A percentile compares a stretch with the other conserved stretches of the same genome.
Conservation (phyloP, 1,139 yeast species). For the Candida pseudoviswanathii region DNA sequence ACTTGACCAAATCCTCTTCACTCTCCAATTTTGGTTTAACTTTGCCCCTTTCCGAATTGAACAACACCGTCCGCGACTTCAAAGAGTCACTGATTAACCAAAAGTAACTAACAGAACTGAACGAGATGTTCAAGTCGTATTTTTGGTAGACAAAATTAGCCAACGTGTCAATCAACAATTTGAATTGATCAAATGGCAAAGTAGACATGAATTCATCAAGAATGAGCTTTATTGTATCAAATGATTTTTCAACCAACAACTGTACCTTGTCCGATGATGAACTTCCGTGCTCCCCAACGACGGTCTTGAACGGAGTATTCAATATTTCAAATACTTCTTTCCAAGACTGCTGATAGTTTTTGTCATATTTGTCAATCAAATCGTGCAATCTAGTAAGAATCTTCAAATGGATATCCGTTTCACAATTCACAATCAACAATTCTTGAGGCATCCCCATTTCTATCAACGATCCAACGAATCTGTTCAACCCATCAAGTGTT, state of each 20-base stretch:
- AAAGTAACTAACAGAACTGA: conserved; percentile 86
- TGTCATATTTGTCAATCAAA: conserved; percentile 71
- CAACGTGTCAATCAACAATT: conserved; percentile 68
- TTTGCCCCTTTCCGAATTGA: conserved; percentile 17
- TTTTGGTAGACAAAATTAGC: conserved; percentile 70
- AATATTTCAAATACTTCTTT: conserved; percentile 66
- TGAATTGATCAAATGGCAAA: conserved; percentile 65
- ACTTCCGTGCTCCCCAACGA: conserved; percentile 16
- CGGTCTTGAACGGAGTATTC: conserved; percentile 61
- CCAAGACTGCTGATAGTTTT: conserved; percentile 66
- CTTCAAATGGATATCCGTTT: conserved; percentile 67
- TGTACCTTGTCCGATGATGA: conserved; percentile 37
- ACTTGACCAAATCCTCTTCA: conserved; percentile 23
- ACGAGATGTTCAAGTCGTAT: conserved; percentile 79
- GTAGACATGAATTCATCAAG: conserved; percentile 80
- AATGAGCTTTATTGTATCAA: conserved; percentile 77
- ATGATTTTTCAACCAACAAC: conserved; percentile 61
- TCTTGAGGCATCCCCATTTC: conserved; percentile 43
- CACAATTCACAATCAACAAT: conserved; percentile 49
- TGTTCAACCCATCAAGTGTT: conserved; percentile 38
- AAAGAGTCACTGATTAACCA: conserved; percentile 88
- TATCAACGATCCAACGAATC: conserved; percentile 34
- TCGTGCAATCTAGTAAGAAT: conserved; percentile 65
- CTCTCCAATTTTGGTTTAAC: conserved; percentile 15
- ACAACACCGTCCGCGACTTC: conserved; percentile 32